Conservation (phyloP, 192 early-diverging fungal genomes). For the Coemansia sp. region DNA sequence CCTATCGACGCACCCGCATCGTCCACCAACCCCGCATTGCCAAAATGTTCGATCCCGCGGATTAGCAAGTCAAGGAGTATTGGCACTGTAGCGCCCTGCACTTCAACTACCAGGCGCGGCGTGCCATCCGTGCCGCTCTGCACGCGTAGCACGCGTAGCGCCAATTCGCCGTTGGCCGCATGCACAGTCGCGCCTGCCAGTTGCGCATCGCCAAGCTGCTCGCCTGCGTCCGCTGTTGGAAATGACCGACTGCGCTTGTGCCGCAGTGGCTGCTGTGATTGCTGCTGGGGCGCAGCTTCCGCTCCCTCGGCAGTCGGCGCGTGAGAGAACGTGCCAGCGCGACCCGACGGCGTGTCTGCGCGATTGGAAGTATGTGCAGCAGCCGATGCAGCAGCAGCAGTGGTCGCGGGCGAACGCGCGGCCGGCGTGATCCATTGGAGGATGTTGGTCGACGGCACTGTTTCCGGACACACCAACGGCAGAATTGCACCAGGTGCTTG, state of each 20-base stretch:
- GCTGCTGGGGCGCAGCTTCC: neutral
- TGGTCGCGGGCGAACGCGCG: slow-evolving; percentile 27
- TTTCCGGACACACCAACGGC: slow-evolving; percentile 56
- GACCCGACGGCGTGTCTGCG: slow-evolving; percentile 18
- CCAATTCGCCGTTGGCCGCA: slow-evolving; percentile 46
- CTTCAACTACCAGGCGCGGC: slow-evolving; percentile 54
- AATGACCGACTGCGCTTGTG: slow-evolving; percentile 54
- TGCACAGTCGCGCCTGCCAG: slow-evolving; percentile 44
- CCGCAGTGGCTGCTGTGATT: slow-evolving; percentile 15
- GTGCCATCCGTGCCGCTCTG: slow-evolving; percentile 10
- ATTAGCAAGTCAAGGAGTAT: slow-evolving; percentile 59
- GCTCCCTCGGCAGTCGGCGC: slow-evolving; percentile 1
- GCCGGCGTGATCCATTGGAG: slow-evolving; percentile 53
- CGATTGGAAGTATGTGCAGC: slow-evolving; percentile 14
- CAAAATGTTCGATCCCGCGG: slow-evolving; percentile 56
- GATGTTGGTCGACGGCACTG: slow-evolving; percentile 51
- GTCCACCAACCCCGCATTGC: slow-evolving; percentile 33
- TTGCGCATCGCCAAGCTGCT: slow-evolving; percentile 26
- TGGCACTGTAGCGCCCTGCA: slow-evolving; percentile 64
- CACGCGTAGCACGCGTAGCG: slow-evolving; percentile 45
- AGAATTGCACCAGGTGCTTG: slow-evolving; percentile 52
- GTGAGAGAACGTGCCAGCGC: slow-evolving; percentile 48
- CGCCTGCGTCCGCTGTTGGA: slow-evolving; percentile 19
- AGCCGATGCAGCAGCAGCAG: slow-evolving; percentile 4
- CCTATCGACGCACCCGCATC: slow-evolving; percentile 51